Percentiles rank a stretch among this genome's conserved stretches.
These are phyloP conservation scores for Stephania japonica DNA, from an alignment of 164 flowering plant genomes.

Conservation along the genomic window DNA sequence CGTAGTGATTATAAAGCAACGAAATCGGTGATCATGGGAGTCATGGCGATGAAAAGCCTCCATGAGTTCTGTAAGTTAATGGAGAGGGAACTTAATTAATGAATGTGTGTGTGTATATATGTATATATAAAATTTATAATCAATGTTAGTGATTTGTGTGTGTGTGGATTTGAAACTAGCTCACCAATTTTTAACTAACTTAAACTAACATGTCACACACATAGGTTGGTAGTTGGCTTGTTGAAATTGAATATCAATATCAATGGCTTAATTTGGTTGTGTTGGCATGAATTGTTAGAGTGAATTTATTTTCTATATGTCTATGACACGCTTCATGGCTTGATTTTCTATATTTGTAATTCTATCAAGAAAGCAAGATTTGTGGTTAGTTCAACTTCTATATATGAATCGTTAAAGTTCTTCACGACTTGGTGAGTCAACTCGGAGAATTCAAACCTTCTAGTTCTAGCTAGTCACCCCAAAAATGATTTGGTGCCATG, in stretches of 20 bases:
- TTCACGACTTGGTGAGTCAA: too few species aligned
- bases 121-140: too few species aligned
- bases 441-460: too few species aligned
- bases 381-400: too few species aligned
- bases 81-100: neutral
- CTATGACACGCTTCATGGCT: neutral
- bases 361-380: too few species aligned
- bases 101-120: too few species aligned
- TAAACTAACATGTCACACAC: neutral
- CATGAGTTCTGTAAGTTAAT: neutral
- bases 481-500: too few species aligned
- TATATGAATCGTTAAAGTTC: too few species aligned
- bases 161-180: slow-evolving; percentile 37
- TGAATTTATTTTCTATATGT: neutral
- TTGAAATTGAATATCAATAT: neutral
- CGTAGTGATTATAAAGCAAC: neutral
- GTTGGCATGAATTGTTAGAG: neutral
- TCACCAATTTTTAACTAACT: slow-evolving; percentile 25
- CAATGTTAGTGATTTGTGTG: neutral
- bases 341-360: too few species aligned
- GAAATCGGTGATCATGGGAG: neutral
- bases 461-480: too few species aligned
- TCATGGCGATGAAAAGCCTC: neutral
- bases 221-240: neutral
- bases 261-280: neutral